Conservation (phyloP, 208 protist genomes). For the Acanthamoeba sp. region DNA sequence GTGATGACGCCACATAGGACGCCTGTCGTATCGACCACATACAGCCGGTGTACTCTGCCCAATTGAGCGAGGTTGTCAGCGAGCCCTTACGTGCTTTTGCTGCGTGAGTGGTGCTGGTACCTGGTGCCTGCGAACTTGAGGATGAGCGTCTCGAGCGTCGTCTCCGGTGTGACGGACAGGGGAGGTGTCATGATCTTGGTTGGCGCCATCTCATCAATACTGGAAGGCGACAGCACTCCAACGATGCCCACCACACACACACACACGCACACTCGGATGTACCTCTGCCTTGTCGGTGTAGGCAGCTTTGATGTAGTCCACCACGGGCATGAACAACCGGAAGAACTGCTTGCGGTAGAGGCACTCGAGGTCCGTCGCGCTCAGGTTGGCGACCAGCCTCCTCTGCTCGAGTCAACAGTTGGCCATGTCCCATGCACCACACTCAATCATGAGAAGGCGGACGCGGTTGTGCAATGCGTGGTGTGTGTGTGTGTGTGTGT, state of each 20-base stretch:
- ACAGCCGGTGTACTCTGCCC: slow-evolving; percentile 27
- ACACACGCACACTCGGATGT: no score
- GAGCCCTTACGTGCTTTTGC: background rate
- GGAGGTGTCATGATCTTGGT: slow-evolving; percentile 26
- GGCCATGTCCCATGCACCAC: no score
- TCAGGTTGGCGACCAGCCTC: slow-evolving; percentile 6
- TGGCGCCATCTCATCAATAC: background rate
- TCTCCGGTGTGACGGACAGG: slow-evolving; percentile 3
- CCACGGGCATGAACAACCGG: slow-evolving; percentile 49
- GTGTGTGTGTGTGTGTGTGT: no score
- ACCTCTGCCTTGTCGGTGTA: background rate
- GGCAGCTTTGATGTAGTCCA: slow-evolving; percentile 42
- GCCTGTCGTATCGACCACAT: slow-evolving; percentile 18
- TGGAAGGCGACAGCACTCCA: background rate
- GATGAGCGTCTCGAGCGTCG: slow-evolving; percentile 49
- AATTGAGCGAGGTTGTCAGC: no score
- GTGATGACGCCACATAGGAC: slow-evolving; percentile 13
- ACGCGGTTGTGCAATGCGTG: no score
- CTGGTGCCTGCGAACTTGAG: slow-evolving; percentile 33
- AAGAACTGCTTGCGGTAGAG: slow-evolving; percentile 37
- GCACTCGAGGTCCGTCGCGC: slow-evolving; percentile 44
- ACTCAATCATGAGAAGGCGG: no score
- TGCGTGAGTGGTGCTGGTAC: background rate
- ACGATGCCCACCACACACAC: no score
- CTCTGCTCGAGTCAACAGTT: slow-evolving; percentile 6